Evolutionary conservation across 208 protist genomes (phyloP).

Genomic region (Wallacemonas collosoma): DNA sequence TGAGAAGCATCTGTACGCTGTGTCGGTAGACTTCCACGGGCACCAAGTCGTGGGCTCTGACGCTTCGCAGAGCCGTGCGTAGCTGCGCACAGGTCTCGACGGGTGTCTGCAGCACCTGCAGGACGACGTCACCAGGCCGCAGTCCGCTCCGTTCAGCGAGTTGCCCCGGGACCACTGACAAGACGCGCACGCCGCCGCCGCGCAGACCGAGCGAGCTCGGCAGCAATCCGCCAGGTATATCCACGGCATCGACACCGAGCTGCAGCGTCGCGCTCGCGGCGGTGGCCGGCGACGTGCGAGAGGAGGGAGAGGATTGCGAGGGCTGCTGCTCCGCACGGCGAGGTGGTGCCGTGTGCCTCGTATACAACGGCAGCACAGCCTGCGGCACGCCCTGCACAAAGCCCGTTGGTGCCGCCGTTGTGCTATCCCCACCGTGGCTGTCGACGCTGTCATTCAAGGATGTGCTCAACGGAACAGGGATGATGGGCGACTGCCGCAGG

Average conservation of each 20-base stretch:
- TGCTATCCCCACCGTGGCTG: not conserved
- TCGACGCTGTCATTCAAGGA: conserved; percentile 5
- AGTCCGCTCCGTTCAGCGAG: conserved; percentile 42
- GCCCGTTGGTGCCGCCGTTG: not conserved
- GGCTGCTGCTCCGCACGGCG: not conserved
- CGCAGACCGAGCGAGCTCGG: conserved; percentile 30
- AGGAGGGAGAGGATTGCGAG: not conserved
- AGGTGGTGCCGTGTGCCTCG: not conserved
- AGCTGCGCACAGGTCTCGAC: conserved; percentile 48
- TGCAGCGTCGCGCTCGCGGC: not conserved
- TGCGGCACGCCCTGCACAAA: not conserved
- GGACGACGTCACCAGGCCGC: conserved; percentile 46
- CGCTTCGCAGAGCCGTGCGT: conserved; percentile 27
- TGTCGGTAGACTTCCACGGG: conserved; percentile 54
- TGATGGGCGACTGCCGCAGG: not conserved
- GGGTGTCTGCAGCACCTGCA: conserved; percentile 20
- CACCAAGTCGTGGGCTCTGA: conserved; percentile 19
- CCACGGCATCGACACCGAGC: conserved; percentile 53
- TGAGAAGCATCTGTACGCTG: conserved; percentile 26
- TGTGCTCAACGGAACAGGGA: not conserved
- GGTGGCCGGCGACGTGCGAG: not conserved
- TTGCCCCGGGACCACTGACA: conserved; percentile 31
- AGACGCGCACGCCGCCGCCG: conserved; percentile 50
- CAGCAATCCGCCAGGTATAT: conserved; percentile 44
- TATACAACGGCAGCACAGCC: conserved; percentile 10